phyloP scores from a whole-genome alignment of 345 rosid species.

The Chamaenerion angustifolium region DNA sequence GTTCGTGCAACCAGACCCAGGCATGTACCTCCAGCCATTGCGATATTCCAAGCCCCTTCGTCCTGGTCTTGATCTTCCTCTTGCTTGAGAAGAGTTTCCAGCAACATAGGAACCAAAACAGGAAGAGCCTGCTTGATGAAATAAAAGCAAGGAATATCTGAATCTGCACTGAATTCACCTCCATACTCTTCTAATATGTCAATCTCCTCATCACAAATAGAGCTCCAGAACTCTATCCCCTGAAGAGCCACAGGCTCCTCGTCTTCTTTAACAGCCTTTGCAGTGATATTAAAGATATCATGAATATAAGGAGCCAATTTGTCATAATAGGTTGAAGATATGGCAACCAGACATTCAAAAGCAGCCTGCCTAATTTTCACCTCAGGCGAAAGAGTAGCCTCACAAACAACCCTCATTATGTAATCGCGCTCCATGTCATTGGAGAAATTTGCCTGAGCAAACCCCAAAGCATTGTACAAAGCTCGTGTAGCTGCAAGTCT shows the following conservation, averaged over 20 bases:
- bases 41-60: conserved; percentile 37
- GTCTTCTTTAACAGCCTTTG: conserved; percentile 34
- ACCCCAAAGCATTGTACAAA: conserved; percentile 27
- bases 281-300: conserved; percentile 29
- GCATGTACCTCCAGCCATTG: conserved; percentile 41
- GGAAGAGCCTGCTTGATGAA: conserved; percentile 37
- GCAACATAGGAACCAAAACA: conserved; percentile 30
- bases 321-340: conserved; percentile 33
- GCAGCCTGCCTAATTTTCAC: conserved; percentile 32
- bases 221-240: conserved; percentile 36
- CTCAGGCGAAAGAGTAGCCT: conserved; percentile 27
- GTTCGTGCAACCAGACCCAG: conserved; percentile 37
- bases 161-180: conserved; percentile 28
- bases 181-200: conserved; percentile 36
- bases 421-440: conserved; percentile 36
- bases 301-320: conserved; percentile 33
- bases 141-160: conserved; percentile 30
- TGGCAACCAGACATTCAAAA: conserved; percentile 35
- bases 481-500: conserved; percentile 34
- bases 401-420: conserved; percentile 34
- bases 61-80: conserved; percentile 43
- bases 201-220: conserved; percentile 38
- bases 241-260: conserved; percentile 34
- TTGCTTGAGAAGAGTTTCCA: conserved; percentile 33
- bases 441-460: conserved; percentile 36